Base-by-base conservation (phyloP, 768 basidiomycete genomes). In the Tylopilus rubrobrunneus region DNA sequence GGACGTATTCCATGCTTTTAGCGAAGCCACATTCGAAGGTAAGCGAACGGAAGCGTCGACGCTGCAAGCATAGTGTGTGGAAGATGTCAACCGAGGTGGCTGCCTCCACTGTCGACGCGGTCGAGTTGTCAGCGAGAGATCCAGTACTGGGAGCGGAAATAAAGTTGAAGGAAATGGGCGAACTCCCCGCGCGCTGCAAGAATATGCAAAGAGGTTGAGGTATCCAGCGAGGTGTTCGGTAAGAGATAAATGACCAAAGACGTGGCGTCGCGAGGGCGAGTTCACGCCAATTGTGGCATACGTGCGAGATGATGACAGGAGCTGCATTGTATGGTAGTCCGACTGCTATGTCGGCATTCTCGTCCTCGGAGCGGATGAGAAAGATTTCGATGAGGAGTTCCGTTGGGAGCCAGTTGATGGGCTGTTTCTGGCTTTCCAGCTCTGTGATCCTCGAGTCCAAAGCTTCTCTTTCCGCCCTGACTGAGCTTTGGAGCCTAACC, bases 361-460 rank as follows among this genome's bases (percentile, higher is more conserved):
- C 60, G 37, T 70, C 66, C 54, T 62, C 59, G 34, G 58, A 47
- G 36, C 62, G 61, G 27, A 70, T 57, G 49, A 70, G 53, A 55
- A 82, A 82, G 48, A 81, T 71, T 7, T 74, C 69, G 37, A 70
- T 58, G 40, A 82, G 72, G 19, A 81, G 63, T 56, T 82, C 81
- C 36, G 71, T 54, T 14, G 81, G 80, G 44, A 82, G 73, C 74
- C 77, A 78, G 56, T 79, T 75, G 51, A 80, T 71, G 15, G 80
- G 80, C 25, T 73, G 67, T 44, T 68, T 73, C 59, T 74, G 70
- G 14, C 66, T 70, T 43, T 76, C 65, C n/a, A 82, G 66, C 23
- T 66, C 64, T 51, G 46, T 57, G 37, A 67, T 61, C 52, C 66
- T 69, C 34, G 59, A 56, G 45, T 67, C 66, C 29, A 77, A 57